Base-by-base conservation (phyloP, 2,329 filamentous ascomycete species). In the Fusarium solani-melongenae region DNA sequence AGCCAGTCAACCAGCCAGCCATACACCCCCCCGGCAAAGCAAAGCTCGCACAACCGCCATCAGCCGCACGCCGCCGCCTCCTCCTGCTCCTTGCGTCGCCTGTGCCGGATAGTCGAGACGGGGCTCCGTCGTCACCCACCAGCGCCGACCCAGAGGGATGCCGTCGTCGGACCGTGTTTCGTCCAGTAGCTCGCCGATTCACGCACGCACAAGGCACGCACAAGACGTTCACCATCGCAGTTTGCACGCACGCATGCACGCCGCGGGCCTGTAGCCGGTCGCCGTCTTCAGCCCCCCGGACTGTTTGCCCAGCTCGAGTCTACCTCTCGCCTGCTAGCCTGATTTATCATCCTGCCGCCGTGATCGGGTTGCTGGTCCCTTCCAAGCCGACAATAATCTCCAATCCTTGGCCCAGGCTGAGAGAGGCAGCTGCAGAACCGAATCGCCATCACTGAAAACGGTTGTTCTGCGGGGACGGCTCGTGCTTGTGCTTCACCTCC, bases 111-210 rank as follows among this genome's bases (percentile, higher is more conserved):
- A 65, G 69, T 66, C 66, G 62, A 63, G 53, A 62, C 60, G 31
- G 36, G 34, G 33, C 24, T 56, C 55, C 59, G 27, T 69, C 71
- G 72, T 72, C 75, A 68, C 71, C 68, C 60, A 46, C 58, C 66
- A 61, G 63, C 65, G 66, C 66, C 64, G 62, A 67, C 72, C 62
- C 62, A 72, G 66, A 53, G 68, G 66, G 68, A 72, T 73, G 67
- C 59, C 66, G 67, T 64, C 55, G 62, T 62, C 61, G 68, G 65
- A 73, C 62, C 55, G 64, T 63, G 67, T 63, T 63, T 49, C 64
- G 46, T 63, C 58, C 60, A 68, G 58, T 70, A 69, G 67, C 70
- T 77, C 75, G 76, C 75, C 76, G 72, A 77, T 71, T 55, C 63
- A 70, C 70, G 59, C 63, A 70, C 70, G 51, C 62, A 71, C 62